A percentile compares a stretch with the other conserved stretches of the same genome.
Conservation (phyloP, 2,329 filamentous ascomycete genomes). For the Fusarium sp. region DNA sequence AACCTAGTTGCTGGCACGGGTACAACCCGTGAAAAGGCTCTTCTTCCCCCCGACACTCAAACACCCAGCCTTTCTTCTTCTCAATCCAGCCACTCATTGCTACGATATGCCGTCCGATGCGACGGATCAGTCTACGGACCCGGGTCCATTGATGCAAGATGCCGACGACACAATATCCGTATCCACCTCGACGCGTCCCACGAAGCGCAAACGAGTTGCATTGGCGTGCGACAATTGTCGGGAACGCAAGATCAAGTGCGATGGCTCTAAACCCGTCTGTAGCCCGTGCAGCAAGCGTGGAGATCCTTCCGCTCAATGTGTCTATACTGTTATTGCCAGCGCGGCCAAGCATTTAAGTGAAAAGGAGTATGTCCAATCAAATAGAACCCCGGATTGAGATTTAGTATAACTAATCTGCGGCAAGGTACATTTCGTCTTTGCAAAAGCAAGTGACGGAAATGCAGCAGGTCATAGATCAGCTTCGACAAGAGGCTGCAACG, state of each 20-base stretch:
- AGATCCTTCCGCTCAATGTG: neutral
- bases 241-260: conserved; percentile 13
- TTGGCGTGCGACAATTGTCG: conserved; percentile 16
- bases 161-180: neutral
- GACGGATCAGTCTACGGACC: neutral
- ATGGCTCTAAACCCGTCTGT: conserved; percentile 2
- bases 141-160: neutral
- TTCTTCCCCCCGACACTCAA: neutral
- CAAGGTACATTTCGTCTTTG: neutral
- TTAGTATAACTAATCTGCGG: neutral
- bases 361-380: neutral
- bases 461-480: conserved; percentile 3
- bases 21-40: conserved; percentile 6
- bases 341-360: neutral
- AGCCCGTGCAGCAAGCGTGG: conserved; percentile 8
- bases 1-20: neutral
- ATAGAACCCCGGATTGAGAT: too few relatives aligned
- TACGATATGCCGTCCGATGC: neutral
- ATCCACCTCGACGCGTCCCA: neutral
- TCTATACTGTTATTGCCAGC: neutral
- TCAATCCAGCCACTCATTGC: neutral
- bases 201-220: conserved; percentile 6
- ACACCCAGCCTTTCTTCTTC: neutral
- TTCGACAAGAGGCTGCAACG: neutral
- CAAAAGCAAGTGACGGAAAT: conserved; percentile 8